phyloP scores from a whole-genome alignment of 371 early-diverging fungal species.

The Mucor irregularis region DNA sequence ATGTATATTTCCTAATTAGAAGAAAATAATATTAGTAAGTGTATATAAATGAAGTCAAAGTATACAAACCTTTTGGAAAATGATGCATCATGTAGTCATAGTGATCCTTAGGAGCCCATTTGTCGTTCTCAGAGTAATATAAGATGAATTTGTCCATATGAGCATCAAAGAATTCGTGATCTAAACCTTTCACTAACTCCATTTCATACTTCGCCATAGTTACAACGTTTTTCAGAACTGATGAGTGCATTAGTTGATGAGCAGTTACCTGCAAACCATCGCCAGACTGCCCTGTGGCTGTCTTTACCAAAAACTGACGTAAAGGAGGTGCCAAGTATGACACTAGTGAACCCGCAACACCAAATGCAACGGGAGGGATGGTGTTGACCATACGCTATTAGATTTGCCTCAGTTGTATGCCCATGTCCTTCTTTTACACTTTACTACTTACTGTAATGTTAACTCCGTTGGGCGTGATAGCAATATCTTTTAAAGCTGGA shows the following conservation, averaged over 20 bases:
- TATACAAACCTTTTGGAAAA: constrained; percentile 72
- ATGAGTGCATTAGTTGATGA: constrained; percentile 59
- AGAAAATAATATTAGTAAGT: background rate
- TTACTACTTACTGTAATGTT: constrained; percentile 48
- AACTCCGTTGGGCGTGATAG: constrained; percentile 73
- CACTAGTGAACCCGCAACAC: constrained; percentile 32
- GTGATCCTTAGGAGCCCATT: constrained; percentile 78
- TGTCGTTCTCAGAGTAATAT: constrained; percentile 77
- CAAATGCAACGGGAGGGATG: constrained; percentile 35
- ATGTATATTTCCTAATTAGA: constrained; percentile 37
- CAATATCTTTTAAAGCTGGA: constrained; percentile 78
- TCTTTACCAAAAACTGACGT: constrained; percentile 28
- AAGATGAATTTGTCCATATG: constrained; percentile 71
- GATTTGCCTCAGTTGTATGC: background rate
- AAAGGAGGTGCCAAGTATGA: constrained; percentile 41
- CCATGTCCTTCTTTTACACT: background rate
- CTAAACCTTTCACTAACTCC: constrained; percentile 64
- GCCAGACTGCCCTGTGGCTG: constrained; percentile 47
- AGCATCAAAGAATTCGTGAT: constrained; percentile 59
- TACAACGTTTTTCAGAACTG: constrained; percentile 63
- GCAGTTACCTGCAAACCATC: constrained; percentile 56
- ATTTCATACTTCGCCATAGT: constrained; percentile 78
- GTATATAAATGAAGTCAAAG: too few relatives aligned
- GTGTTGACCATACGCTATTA: constrained; percentile 43
- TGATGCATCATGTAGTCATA: constrained; percentile 64